Conservation (phyloP, 2,329 filamentous ascomycete genomes). For the Fusarium sp. region DNA sequence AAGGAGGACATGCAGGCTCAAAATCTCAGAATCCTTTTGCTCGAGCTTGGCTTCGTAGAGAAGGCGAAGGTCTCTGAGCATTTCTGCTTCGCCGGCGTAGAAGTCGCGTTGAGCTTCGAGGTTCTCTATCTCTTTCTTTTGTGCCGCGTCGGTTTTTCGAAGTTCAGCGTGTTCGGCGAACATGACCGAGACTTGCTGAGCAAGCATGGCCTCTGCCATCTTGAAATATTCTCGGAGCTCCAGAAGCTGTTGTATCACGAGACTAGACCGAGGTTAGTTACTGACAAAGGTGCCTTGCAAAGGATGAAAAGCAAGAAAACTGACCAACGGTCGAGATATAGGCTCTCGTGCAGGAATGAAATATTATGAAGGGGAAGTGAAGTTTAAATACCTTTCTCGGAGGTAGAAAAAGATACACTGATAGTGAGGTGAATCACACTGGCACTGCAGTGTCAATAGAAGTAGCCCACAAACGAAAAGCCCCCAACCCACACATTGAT, state of each 20-base stretch:
- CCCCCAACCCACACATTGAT: not conserved
- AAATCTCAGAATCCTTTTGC: not conserved
- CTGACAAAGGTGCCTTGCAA: not conserved
- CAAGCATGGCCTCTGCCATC: not conserved
- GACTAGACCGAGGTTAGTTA: not conserved
- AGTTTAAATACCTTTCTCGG: not conserved
- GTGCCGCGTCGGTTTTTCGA: not conserved
- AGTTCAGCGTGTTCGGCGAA: not conserved
- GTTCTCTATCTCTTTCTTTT: not conserved
- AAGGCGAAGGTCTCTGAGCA: not conserved
- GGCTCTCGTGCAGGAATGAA: not conserved
- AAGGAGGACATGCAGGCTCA: not conserved
- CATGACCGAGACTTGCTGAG: not conserved
- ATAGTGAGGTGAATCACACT: not conserved
- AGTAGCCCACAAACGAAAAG: not conserved
- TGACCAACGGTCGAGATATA: not conserved
- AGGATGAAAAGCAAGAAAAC: not conserved
- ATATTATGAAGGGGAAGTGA: not conserved
- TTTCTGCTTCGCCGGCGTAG: not conserved
- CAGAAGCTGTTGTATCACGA: not conserved
- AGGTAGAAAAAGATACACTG: not conserved
- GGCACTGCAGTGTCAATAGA: not conserved
- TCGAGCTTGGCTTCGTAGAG: not conserved
- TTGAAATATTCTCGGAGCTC: not conserved
- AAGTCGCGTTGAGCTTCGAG: not conserved